Percentiles rank a stretch among this genome's conserved stretches.
phyloP scores from a whole-genome alignment of 257 asterid genomes.

The Apocynum venetum region DNA sequence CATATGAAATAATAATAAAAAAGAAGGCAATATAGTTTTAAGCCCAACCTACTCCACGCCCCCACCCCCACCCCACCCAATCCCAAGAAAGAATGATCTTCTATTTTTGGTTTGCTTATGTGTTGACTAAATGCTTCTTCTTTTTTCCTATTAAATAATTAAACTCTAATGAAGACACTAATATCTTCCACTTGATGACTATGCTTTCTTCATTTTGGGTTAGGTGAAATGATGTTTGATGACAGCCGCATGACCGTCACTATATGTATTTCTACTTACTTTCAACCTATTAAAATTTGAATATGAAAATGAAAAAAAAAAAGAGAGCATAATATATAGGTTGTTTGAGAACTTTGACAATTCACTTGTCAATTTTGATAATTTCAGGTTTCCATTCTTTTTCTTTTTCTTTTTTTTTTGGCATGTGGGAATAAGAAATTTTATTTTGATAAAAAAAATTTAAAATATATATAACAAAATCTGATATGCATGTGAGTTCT shows the following conservation, averaged over 20 bases:
- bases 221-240: conserved; percentile 8
- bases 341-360: background rate
- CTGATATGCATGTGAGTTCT: no score
- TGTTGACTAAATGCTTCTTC: background rate
- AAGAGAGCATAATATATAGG: background rate
- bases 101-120: background rate
- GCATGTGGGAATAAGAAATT: no score
- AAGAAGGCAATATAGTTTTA: no score
- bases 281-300: background rate
- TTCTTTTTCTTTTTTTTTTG: no score
- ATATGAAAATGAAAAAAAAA: background rate
- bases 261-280: background rate
- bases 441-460: no score
- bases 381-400: background rate
- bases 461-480: no score
- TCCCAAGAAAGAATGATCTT: no score
- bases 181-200: background rate
- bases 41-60: no score
- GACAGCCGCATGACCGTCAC: background rate
- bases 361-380: no score
- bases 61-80: no score
- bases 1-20: no score
- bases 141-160: background rate
- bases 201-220: background rate
- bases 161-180: background rate